Evolutionary conservation across 805 yeast genomes (phyloP), one percentile per base, ranked within the genome.

Genomic region (Candida tammaniensis): DNA sequence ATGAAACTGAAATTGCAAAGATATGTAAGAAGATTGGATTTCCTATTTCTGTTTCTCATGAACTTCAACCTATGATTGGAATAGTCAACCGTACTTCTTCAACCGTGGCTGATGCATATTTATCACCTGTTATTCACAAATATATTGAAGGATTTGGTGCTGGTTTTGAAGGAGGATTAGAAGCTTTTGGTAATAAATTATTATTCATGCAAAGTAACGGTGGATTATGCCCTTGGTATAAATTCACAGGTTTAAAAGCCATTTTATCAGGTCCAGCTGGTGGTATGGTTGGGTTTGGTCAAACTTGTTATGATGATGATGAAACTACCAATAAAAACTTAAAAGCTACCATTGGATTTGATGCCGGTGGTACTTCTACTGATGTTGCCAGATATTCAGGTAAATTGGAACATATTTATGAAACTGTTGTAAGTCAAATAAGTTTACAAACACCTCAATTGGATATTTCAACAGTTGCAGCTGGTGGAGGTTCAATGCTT

Each of bases 171-270:
- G 69, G 68, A 22, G 71, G 71, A 5, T 50, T 64, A 24, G 49
- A 54, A 5, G 51, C 60, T 3, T 51, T 55, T 38, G 81, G 81
- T 4, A 74, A 73, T 26, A 64, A 68, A 41, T 75, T 86, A 39
- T 81, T 83, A 46, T 91, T 91, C 58, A 91, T 91, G 98, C 96
- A 91, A 59, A 85, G 95, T 9, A 96, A 91, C 56, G 98, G 98
- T 38, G 98, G 98, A 2, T 71, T 91, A 39, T 88, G 89, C 15
- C 87, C 87, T 36, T 88, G 93, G 50, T 68, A 77, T 15, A 72
- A 76, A 31, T 91, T 91, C 55, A 82, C 96, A 0, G 98, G 98
- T 2, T 65, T 91, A 23, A 74, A 79, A 47, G 95, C 98, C 3
- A 84, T 91, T 31, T 61, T 91, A 22, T 86, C 96, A 1, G 98